Evolutionary conservation across 2,329 filamentous ascomycete genomes (phyloP).

Genomic region (Trichoderma breve): DNA sequence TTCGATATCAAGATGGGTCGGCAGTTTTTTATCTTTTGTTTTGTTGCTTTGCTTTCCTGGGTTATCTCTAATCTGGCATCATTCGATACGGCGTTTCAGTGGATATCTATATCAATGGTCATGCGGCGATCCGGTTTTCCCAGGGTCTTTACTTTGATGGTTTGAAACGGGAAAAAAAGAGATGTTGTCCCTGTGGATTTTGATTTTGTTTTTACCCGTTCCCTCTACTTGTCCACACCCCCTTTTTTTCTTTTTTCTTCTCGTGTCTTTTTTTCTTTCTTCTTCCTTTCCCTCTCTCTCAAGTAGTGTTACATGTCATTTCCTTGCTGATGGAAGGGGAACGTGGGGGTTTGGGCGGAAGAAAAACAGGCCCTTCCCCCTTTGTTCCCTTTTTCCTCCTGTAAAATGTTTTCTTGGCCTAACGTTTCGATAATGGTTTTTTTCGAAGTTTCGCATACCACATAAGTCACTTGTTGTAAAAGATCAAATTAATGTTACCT

Average conservation of each 20-base stretch:
- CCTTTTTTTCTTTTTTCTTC: not conserved
- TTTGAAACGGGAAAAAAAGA: constrained; percentile 32
- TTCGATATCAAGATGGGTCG: constrained; percentile 2
- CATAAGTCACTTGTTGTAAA: constrained; percentile 11
- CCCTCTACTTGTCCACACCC: not conserved
- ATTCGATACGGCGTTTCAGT: constrained; percentile 41
- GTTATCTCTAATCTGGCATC: constrained; percentile 40
- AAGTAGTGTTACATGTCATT: not conserved
- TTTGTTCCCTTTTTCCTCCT: constrained; percentile 4
- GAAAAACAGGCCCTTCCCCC: not conserved
- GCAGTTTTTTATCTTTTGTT: constrained; percentile 22
- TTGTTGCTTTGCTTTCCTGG: constrained; percentile 27
- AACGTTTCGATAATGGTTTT: constrained; percentile 17
- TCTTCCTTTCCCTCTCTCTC: not conserved
- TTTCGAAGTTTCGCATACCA: constrained; percentile 14
- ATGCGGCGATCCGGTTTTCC: constrained; percentile 35
- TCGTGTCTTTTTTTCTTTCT: constrained; percentile 3
- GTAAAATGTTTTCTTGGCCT: constrained; percentile 19
- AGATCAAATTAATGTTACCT: constrained; percentile 17
- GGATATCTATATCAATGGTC: constrained; percentile 41
- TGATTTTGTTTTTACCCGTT: not conserved
- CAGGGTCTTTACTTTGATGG: constrained; percentile 26
- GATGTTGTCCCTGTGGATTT: constrained; percentile 19
- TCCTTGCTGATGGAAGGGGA: constrained; percentile 20
- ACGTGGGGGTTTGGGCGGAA: not conserved